Percentiles rank a stretch among this genome's conserved stretches.
Conservation (phyloP, 371 early-diverging fungal species). For the Syncephalis plumigaleata region DNA sequence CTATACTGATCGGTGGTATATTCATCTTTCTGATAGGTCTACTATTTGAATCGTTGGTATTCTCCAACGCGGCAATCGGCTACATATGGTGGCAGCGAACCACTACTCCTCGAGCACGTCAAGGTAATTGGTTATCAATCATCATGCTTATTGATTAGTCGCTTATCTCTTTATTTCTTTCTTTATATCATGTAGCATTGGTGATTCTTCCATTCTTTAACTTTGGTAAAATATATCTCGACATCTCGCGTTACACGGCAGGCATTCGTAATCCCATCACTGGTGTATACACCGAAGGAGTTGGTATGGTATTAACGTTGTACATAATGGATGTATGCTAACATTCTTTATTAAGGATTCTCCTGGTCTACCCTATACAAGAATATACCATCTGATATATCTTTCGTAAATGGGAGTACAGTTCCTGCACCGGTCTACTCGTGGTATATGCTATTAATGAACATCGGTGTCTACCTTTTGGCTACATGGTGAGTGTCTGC, state of each 20-base stretch:
- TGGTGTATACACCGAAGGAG: slow-evolving; percentile 28
- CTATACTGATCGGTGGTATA: slow-evolving; percentile 36
- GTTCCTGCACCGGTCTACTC: slow-evolving; percentile 31
- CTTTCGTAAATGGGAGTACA: no score
- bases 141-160: slow-evolving; percentile 3
- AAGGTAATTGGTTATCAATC: background rate
- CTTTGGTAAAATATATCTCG: slow-evolving; percentile 49
- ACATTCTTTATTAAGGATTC: no score
- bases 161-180: no score
- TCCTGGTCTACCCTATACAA: no score
- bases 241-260: slow-evolving; percentile 35
- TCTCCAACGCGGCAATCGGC: slow-evolving; percentile 27
- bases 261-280: slow-evolving; percentile 37
- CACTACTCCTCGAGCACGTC: slow-evolving; percentile 15
- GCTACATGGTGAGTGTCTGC: slow-evolving; percentile 24
- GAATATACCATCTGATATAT: background rate
- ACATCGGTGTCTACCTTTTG: slow-evolving; percentile 26
- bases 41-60: slow-evolving; percentile 45
- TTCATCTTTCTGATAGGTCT: slow-evolving; percentile 54
- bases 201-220: slow-evolving; percentile 53
- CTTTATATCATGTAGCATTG: no score
- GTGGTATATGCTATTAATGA: slow-evolving; percentile 35
- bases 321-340: no score
- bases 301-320: slow-evolving; percentile 22
- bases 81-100: slow-evolving; percentile 42